A percentile compares a stretch with the other conserved stretches of the same genome.
Conservation (phyloP, 2,329 filamentous ascomycete species). For the Colletotrichum sp. region DNA sequence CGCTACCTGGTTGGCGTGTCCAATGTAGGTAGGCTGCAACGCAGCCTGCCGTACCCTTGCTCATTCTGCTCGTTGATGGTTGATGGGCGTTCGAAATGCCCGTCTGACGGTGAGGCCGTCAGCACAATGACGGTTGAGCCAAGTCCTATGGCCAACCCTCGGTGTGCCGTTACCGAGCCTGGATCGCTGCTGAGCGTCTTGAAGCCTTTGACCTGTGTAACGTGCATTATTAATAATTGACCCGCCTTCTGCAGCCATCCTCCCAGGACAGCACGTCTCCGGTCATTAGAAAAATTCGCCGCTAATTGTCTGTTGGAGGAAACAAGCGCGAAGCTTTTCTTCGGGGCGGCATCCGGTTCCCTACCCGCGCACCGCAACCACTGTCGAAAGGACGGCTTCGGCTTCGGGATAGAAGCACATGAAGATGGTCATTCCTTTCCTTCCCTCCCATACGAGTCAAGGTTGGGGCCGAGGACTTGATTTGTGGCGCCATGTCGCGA, state of each 20-base stretch:
- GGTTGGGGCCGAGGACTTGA: background rate
- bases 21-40: background rate
- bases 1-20: background rate
- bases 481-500: background rate
- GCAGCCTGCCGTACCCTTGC: background rate
- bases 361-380: background rate
- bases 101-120: conserved; percentile 14
- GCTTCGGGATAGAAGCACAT: background rate
- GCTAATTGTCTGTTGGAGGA: background rate
- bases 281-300: background rate
- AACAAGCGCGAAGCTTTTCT: background rate
- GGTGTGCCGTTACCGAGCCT: background rate
- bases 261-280: background rate
- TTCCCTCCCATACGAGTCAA: background rate
- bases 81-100: background rate
- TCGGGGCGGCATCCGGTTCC: background rate
- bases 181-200: background rate
- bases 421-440: background rate
- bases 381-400: background rate
- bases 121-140: background rate
- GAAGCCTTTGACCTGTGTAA: background rate
- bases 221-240: background rate
- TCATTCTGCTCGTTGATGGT: background rate
- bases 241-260: conserved; percentile 3
- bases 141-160: background rate